A percentile compares a stretch with the other conserved stretches of the same genome.
These are phyloP conservation scores for Claviceps pazoutovae DNA, from an alignment of 2,329 filamentous ascomycete species.

Conservation along the genomic window DNA sequence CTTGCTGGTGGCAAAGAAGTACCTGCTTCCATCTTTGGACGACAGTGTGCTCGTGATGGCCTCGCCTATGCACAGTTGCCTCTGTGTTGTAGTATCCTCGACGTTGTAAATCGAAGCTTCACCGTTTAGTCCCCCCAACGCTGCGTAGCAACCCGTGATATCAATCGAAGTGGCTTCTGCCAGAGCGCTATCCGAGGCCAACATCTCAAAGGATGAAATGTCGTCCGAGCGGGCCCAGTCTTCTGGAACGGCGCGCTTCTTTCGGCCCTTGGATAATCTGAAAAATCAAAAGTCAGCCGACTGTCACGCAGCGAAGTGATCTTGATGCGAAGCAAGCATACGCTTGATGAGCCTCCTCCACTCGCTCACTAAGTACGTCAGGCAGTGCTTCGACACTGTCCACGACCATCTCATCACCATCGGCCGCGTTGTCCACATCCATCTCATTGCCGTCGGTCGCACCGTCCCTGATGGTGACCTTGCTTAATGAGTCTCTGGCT, in stretches of 20 bases:
- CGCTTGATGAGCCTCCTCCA: slow-evolving; percentile 71
- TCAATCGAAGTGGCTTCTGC: slow-evolving; percentile 36
- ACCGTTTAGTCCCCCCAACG: slow-evolving; percentile 63
- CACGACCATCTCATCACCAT: slow-evolving; percentile 84
- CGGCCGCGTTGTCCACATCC: slow-evolving; percentile 51
- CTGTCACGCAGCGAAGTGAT: slow-evolving; percentile 4
- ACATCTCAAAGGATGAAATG: slow-evolving; percentile 38
- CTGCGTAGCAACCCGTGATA: slow-evolving; percentile 47
- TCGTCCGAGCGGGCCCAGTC: slow-evolving; percentile 70
- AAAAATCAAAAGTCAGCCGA: not conserved
- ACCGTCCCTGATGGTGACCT: slow-evolving; percentile 56
- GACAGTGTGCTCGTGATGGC: slow-evolving; percentile 53
- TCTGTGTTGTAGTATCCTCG: slow-evolving; percentile 51
- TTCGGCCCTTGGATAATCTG: slow-evolving; percentile 74
- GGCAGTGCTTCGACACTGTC: slow-evolving; percentile 63
- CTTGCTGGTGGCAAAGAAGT: slow-evolving; percentile 55
- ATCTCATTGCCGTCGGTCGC: slow-evolving; percentile 64
- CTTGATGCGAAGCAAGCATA: slow-evolving; percentile 30
- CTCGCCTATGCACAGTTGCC: slow-evolving; percentile 51
- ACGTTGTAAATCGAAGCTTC: slow-evolving; percentile 64
- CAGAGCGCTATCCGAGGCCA: slow-evolving; percentile 28
- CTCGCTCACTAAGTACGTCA: slow-evolving; percentile 52
- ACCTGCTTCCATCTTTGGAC: slow-evolving; percentile 46
- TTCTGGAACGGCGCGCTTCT: slow-evolving; percentile 75
- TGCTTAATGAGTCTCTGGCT: slow-evolving; percentile 75